Conservation (phyloP, 108 stramenopile species). For the Fragilaria radians region DNA sequence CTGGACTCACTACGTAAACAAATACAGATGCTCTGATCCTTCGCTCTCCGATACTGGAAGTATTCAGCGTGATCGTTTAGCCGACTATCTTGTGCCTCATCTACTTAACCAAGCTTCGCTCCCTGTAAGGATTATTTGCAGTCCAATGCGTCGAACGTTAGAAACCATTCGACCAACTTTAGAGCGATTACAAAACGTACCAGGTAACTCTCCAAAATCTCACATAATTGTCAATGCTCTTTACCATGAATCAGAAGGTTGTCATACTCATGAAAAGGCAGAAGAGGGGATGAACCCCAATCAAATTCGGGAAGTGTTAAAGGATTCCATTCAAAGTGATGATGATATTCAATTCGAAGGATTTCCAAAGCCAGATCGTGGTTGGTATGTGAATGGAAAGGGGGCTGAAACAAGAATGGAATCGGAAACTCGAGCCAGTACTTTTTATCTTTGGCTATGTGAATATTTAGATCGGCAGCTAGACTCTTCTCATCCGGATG, state of each 20-base stretch:
- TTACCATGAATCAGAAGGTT: conserved; percentile 69
- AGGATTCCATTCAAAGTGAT: conserved; percentile 3
- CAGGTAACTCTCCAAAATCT: conserved; percentile 4
- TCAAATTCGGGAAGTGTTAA: conserved; percentile 32
- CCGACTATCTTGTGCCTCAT: conserved; percentile 44
- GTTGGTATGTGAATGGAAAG: conserved; percentile 61
- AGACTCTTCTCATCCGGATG: conserved; percentile 17
- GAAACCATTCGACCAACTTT: conserved; percentile 59
- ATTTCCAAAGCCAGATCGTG: conserved; percentile 33
- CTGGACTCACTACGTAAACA: conserved; percentile 56
- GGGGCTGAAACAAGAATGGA: conserved; percentile 56
- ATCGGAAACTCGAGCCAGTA: conserved; percentile 55
- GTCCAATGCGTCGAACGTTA: conserved; percentile 70
- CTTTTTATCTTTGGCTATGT: conserved; percentile 64
- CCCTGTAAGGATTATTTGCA: conserved; percentile 51
- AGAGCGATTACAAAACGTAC: conserved; percentile 14
- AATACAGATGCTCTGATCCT: conserved; percentile 49
- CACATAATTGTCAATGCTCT: conserved; percentile 48
- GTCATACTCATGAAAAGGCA: conserved; percentile 45
- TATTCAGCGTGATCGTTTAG: conserved; percentile 44
- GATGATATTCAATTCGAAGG: conserved; percentile 24
- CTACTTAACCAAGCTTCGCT: conserved; percentile 45
- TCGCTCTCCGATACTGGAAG: conserved; percentile 38
- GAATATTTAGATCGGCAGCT: conserved; percentile 66
- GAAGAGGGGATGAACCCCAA: conserved; percentile 59